phyloP scores from a whole-genome alignment of 345 rosid genomes.

The Hibiscus syriacus region DNA sequence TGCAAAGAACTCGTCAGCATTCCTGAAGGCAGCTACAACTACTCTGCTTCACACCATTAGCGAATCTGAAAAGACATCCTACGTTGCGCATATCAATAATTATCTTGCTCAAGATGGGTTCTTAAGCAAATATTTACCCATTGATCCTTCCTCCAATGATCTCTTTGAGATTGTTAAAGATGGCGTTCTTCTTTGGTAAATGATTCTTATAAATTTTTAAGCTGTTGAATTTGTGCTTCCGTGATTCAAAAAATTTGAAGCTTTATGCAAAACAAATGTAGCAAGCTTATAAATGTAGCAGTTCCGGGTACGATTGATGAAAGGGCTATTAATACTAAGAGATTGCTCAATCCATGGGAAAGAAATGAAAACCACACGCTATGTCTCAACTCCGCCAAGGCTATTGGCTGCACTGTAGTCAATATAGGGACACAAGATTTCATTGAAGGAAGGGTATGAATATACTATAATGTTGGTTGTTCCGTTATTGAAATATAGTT shows the following conservation, averaged over 20 bases:
- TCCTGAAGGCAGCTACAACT: constrained; percentile 92
- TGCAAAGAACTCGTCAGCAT: constrained; percentile 79
- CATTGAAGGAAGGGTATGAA: constrained; percentile 93
- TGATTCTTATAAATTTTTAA: not conserved
- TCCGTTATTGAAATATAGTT: not conserved
- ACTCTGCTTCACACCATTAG: constrained; percentile 91
- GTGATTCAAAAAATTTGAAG: not conserved
- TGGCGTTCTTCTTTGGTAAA: constrained; percentile 91
- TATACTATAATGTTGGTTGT: not conserved
- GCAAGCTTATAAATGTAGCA: constrained; percentile 95
- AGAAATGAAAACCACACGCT: constrained; percentile 96
- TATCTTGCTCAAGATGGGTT: constrained; percentile 78
- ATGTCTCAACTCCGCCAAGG: constrained; percentile 95
- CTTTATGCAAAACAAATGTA: constrained; percentile 25
- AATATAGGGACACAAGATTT: constrained; percentile 92
- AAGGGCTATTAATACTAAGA: constrained; percentile 92
- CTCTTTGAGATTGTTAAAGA: constrained; percentile 91
- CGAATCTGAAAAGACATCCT: constrained; percentile 88
- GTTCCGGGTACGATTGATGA: constrained; percentile 99
- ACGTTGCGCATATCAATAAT: constrained; percentile 84
- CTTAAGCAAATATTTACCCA: constrained; percentile 63
- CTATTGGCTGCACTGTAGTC: constrained; percentile 96
- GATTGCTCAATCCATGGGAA: constrained; percentile 96
- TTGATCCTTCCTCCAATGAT: constrained; percentile 81
- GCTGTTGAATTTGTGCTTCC: not conserved